Evolutionary conservation across 768 basidiomycete genomes (phyloP).

Genomic region (Pholiota conissans): DNA sequence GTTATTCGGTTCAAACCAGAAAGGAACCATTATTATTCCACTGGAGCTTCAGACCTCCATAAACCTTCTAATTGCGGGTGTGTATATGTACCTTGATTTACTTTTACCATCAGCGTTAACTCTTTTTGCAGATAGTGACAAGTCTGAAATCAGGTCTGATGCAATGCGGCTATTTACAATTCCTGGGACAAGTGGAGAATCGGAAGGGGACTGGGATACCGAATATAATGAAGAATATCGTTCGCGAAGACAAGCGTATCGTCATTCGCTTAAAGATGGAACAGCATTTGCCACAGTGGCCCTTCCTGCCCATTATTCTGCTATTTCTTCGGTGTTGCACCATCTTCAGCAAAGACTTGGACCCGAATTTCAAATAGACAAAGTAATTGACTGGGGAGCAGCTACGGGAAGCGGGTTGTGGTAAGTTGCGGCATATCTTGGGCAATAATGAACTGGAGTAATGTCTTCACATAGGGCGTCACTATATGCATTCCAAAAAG

Average conservation of each 20-base stretch:
- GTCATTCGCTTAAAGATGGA: constrained; percentile 69
- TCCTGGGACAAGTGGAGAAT: constrained; percentile 21
- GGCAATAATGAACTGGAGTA: constrained; percentile 6
- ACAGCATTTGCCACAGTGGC: constrained; percentile 84
- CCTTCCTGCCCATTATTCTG: constrained; percentile 86
- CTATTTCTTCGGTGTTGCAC: constrained; percentile 70
- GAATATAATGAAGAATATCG: constrained; percentile 60
- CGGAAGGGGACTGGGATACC: constrained; percentile 49
- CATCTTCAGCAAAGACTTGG: constrained; percentile 66
- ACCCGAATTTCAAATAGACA: constrained; percentile 56
- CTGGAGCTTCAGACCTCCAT: constrained; percentile 70
- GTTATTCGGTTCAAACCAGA: constrained; percentile 69
- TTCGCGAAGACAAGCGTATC: constrained; percentile 53
- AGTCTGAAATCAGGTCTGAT: constrained; percentile 63
- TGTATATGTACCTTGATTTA: constrained; percentile 1
- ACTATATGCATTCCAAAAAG: constrained; percentile 59
- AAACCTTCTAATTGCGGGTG: constrained; percentile 65
- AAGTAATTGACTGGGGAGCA: constrained; percentile 82
- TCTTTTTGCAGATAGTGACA: constrained; percentile 54
- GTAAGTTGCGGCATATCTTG: constrained; percentile 37
- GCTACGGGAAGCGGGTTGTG: constrained; percentile 84
- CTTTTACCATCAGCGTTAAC: constrained; percentile 6
- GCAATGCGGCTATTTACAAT: constrained; percentile 68
- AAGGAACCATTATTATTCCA: constrained; percentile 74
- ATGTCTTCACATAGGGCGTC: constrained; percentile 54